Evolutionary conservation across 2,329 filamentous ascomycete genomes (phyloP).

Genomic region (Aureobasidium sp.): DNA sequence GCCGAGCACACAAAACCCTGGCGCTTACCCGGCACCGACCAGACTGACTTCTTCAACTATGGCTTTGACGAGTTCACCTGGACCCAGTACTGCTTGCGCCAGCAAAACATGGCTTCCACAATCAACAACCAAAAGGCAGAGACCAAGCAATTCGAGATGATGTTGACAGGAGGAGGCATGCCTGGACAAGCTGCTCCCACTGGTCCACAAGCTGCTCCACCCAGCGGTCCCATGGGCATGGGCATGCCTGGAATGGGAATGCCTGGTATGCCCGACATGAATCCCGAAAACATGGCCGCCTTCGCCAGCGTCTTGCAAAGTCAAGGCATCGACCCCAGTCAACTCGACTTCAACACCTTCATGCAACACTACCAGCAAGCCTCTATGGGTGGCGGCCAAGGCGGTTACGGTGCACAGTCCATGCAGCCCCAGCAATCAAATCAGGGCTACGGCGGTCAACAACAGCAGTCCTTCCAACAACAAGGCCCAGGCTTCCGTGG

Average conservation of each 20-base stretch:
- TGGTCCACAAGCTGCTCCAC: background rate
- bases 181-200: slow-evolving; percentile 23
- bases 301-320: slow-evolving; percentile 49
- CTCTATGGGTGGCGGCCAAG: slow-evolving; percentile 20
- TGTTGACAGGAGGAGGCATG: slow-evolving; percentile 36
- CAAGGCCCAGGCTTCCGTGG: slow-evolving; percentile 14
- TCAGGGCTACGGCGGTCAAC: slow-evolving; percentile 17
- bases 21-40: slow-evolving; percentile 87
- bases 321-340: slow-evolving; percentile 44
- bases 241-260: slow-evolving; percentile 28
- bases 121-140: slow-evolving; percentile 63
- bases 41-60: slow-evolving; percentile 98
- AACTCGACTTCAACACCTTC: slow-evolving; percentile 46
- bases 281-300: slow-evolving; percentile 49
- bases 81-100: slow-evolving; percentile 87
- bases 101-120: slow-evolving; percentile 68
- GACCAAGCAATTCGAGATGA: slow-evolving; percentile 52
- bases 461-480: slow-evolving; percentile 12
- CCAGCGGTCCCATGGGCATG: slow-evolving; percentile 1
- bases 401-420: slow-evolving; percentile 13
- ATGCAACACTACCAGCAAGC: slow-evolving; percentile 42
- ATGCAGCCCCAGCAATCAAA: slow-evolving; percentile 15
- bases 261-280: slow-evolving; percentile 40
- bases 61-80: slow-evolving; percentile 98
- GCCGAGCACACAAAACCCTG: slow-evolving; percentile 79